These are phyloP conservation scores for Oxytropis ochrocephala DNA, from an alignment of 306 rosid genomes.

Conservation along the genomic window DNA sequence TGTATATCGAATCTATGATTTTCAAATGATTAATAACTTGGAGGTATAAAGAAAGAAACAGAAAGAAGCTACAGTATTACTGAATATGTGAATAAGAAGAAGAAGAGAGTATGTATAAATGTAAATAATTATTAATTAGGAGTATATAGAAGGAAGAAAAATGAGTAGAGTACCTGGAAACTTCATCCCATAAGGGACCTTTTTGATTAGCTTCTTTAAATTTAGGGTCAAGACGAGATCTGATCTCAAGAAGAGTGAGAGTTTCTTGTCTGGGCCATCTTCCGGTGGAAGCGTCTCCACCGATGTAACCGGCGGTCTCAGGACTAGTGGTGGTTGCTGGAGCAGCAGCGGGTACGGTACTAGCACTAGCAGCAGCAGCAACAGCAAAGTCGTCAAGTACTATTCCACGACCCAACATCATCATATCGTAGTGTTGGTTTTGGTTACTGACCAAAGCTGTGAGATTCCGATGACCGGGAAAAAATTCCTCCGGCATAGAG, in stretches of 20 bases:
- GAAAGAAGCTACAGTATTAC: neutral
- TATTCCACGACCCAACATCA: slow-evolving; percentile 39
- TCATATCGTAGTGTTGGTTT: slow-evolving; percentile 38
- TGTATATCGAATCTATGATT: neutral
- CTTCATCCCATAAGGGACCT: slow-evolving; percentile 97
- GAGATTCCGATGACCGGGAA: slow-evolving; percentile 43
- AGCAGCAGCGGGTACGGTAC: neutral
- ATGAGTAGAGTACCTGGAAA: slow-evolving; percentile 43
- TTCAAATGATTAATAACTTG: neutral
- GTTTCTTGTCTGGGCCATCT: slow-evolving; percentile 98
- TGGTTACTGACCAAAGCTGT: slow-evolving; percentile 10
- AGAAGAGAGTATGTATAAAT: neutral
- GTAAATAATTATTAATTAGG: neutral
- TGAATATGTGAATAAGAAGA: neutral
- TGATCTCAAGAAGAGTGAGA: slow-evolving; percentile 89
- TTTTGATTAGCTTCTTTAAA: slow-evolving; percentile 95
- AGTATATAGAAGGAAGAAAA: neutral
- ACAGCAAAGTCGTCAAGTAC: neutral
- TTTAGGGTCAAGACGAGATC: slow-evolving; percentile 87
- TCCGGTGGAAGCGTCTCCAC: slow-evolving; percentile 52
- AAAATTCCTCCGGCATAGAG: slow-evolving; percentile 31
- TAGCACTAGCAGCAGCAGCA: too few species aligned
- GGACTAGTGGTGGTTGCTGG: neutral
- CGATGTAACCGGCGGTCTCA: slow-evolving; percentile 34
- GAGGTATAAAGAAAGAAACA: neutral